Base-by-base conservation (phyloP, 345 rosid species). In the Raphanus raphanistrum region DNA sequence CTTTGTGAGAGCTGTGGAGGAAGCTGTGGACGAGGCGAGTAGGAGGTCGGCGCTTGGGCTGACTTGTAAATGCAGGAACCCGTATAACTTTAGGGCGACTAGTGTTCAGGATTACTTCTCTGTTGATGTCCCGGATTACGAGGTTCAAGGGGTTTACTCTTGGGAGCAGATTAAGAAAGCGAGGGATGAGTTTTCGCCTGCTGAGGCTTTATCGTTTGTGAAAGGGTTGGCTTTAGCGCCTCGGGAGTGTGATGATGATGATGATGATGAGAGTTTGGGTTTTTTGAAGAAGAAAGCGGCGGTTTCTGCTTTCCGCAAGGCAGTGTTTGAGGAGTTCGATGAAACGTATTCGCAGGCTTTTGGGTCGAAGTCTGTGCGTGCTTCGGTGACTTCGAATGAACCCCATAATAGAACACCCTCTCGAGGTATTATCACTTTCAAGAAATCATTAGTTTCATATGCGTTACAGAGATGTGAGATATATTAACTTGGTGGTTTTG, bases 341-440 rank as follows among this genome's bases (percentile, higher is more conserved):
- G 97, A 91, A 88, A 96, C 99, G 0, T 93, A 96, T 81, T 91
- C 97, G 2, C 95, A 96, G 81, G 99, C 99, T n/a, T 96, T 96
- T 75, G 97, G 97, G n/a, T 84, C 79, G 31, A 96, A 81, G 66
- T 73, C 88, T 2, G 29, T 82, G 3, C 89, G 85, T 60, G 41
- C 81, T 70, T 65, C 80, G 1, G 66, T 59, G 59, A 81, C 29
- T 72, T 38, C 21, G 13, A 38, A 76, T 63, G 84, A 80, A 70
- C 89, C 79, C 59, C 84, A 82, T 28, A 80, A 48, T 73, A 92
- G 83, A 87, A 73, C 75, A 75, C 88, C 87, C 54, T 76, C 89
- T 43, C 82, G 87, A 83, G 98, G 98, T 96, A 86, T 74, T 63
- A 21, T 57, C 75, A 27, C 72, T 41, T 67, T 69, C 27, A 73